Evolutionary conservation across 192 early-diverging fungal species (phyloP).

Genomic region (Radiomyces spectabilis): DNA sequence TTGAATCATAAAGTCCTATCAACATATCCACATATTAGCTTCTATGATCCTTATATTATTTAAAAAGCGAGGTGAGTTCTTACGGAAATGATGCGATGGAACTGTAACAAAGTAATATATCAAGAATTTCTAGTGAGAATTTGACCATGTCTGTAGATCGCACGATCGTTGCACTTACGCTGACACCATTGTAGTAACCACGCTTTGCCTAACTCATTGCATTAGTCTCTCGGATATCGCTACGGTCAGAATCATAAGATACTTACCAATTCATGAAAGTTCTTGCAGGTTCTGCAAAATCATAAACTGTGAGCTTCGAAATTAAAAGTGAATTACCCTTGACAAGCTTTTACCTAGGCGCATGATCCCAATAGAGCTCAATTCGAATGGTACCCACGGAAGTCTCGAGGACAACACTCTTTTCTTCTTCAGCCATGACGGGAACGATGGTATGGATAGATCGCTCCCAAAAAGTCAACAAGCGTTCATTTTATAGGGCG

Average conservation of each 20-base stretch:
- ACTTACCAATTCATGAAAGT: slow-evolving; percentile 70
- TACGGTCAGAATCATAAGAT: too few species aligned
- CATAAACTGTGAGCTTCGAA: too few species aligned
- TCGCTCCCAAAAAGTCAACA: too few species aligned
- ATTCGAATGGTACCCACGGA: slow-evolving; percentile 55
- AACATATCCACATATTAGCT: not conserved
- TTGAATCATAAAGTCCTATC: slow-evolving; percentile 94
- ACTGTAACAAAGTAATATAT: slow-evolving; percentile 31
- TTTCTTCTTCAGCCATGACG: too few species aligned
- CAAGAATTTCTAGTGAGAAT: not conserved
- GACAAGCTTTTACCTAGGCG: slow-evolving; percentile 55
- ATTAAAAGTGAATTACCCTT: too few species aligned
- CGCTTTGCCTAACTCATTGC: slow-evolving; percentile 54
- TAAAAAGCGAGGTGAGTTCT: not conserved
- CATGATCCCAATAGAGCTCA: slow-evolving; percentile 85
- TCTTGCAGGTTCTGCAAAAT: slow-evolving; percentile 56
- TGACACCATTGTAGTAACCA: slow-evolving; percentile 77
- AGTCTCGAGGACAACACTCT: slow-evolving; percentile 40
- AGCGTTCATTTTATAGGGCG: too few species aligned
- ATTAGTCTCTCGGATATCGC: too few species aligned
- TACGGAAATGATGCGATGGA: slow-evolving; percentile 69
- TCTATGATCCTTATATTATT: not conserved
- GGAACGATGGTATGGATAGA: too few species aligned
- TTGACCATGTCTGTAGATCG: not conserved
- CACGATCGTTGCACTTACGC: slow-evolving; percentile 36